Evolutionary conservation across 208 protist species (phyloP), one percentile per base, ranked within the genome.

Genomic region (Angomonas ambiguus): DNA sequence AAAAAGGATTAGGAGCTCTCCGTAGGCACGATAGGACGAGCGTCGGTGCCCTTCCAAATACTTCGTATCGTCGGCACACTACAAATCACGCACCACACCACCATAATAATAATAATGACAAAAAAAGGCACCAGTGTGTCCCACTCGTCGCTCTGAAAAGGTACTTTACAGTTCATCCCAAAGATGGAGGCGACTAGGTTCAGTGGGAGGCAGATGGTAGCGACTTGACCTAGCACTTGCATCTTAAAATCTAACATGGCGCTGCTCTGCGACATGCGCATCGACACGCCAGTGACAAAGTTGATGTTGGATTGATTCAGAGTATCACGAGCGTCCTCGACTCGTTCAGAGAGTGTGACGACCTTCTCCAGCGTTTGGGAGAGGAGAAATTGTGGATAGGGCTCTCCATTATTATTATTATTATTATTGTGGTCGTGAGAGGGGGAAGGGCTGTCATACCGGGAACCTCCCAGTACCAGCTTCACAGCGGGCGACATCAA

Each of bases 151-250:
- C 53, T 30, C 69, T 91, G 83, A 55, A 77, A 93, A 49, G 92
- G 90, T 20, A 97, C 85, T 56, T 79, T 71, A 67, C 82, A 89
- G 74, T 97, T 97, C 89, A 97, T 96, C 53, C 92, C 92, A 45
- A 95, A 95, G 42, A 94, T 83, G 45, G 80, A 83, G 38, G 86
- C 78, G 28, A 97, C 10, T 6, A 97, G 65, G 59, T 92, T 96
- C 6, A 94, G 79, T 45, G 92, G 92, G 32, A 97, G 81, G 65
- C 80, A 92, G 27, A 92, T 84, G 11, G 80, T 85, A 16, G 88
- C 83, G 34, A 94, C 81, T 70, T 91, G 80, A 11, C 83, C 78
- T 0, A 94, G 70, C 11, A 92, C 69, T 67, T 82, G 76, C 78
- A 94, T 88, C 71, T 91, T 87, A 66, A 88, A 92, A 61, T 92